These are phyloP conservation scores for Volvox africanus DNA, from an alignment of 139 green algal species.

Conservation along the genomic window DNA sequence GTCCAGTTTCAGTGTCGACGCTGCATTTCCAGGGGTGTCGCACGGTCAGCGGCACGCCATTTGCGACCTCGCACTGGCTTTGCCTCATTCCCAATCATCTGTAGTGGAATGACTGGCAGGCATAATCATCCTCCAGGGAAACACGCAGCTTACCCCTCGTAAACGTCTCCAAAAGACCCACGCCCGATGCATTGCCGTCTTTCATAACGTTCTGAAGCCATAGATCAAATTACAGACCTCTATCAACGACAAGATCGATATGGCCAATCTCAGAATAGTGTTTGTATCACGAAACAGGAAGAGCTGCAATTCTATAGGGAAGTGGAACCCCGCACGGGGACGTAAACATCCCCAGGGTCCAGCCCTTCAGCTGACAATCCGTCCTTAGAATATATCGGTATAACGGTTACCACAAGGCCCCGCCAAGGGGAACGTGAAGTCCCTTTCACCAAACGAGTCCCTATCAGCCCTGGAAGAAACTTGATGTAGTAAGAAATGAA, in stretches of 20 bases:
- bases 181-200: slow-evolving; percentile 75
- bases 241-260: not conserved
- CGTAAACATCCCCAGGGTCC: not conserved
- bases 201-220: slow-evolving; percentile 68
- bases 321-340: not conserved
- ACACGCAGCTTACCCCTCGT: slow-evolving; percentile 70
- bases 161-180: slow-evolving; percentile 87
- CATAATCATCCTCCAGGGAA: not conserved
- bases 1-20: slow-evolving; percentile 77
- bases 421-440: no score
- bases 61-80: not conserved
- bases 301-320: not conserved
- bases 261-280: no score
- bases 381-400: no score
- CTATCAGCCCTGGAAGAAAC: no score
- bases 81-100: no score
- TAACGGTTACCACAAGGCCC: no score
- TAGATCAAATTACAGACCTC: not conserved
- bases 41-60: not conserved
- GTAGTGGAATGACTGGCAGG: not conserved
- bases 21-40: slow-evolving; percentile 63
- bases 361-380: no score
- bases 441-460: no score
- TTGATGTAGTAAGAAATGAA: no score
- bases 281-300: not conserved